Percentiles rank a stretch among this genome's conserved stretches.
These are phyloP conservation scores for Trichoderma reesei DNA, from an alignment of 495 filamentous ascomycete species.

Conservation along the genomic window DNA sequence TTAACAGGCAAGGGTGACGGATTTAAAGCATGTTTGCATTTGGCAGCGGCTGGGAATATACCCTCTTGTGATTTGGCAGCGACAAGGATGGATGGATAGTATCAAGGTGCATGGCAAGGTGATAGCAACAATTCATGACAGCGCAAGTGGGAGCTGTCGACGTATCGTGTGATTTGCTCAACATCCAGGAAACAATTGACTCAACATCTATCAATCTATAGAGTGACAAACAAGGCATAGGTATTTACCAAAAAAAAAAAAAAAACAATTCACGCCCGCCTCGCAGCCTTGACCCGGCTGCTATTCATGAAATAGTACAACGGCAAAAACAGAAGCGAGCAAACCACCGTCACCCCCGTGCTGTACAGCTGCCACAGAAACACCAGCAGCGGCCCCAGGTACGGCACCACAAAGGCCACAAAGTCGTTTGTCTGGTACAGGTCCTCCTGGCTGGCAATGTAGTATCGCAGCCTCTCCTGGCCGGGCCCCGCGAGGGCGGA, in stretches of 20 bases:
- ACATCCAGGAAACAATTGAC: neutral
- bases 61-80: no score
- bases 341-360: constrained; percentile 51
- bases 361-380: constrained; percentile 48
- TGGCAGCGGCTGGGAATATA: no score
- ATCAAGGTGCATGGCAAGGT: neutral
- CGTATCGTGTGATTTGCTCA: no score
- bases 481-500: constrained; percentile 1
- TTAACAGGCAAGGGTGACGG: no score
- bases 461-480: constrained; percentile 37
- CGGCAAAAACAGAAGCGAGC: constrained; percentile 24
- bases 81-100: no score
- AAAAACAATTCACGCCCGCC: neutral
- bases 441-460: constrained; percentile 68
- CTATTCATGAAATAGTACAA: constrained; percentile 20
- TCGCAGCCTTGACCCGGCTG: neutral
- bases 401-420: constrained; percentile 52
- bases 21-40: no score
- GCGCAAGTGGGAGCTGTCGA: no score
- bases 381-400: constrained; percentile 40
- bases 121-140: neutral
- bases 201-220: neutral
- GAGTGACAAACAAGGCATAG: neutral
- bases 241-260: neutral
- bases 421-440: constrained; percentile 74